phyloP scores from a whole-genome alignment of 192 early-diverging fungal species.

The Entomortierella lignicola region DNA sequence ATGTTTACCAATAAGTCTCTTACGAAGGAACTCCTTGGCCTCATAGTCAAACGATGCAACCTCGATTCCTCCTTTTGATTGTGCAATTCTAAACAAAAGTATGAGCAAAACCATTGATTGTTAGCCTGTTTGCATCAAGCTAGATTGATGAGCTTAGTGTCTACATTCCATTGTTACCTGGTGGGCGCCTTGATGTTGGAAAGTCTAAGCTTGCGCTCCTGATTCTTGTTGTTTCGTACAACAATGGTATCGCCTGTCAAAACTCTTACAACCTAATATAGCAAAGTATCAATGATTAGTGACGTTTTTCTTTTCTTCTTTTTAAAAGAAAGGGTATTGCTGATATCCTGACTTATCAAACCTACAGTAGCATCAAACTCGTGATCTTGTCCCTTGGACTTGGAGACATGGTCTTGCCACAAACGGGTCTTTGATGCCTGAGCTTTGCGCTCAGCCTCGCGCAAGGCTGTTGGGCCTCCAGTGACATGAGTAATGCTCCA shows the following conservation, averaged over 20 bases:
- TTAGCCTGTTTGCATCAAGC: no score
- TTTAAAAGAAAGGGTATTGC: no score
- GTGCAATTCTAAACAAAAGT: slow-evolving; percentile 16
- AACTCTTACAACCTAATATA: slow-evolving; percentile 56
- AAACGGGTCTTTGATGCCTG: slow-evolving; percentile 86
- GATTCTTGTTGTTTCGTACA: slow-evolving; percentile 55
- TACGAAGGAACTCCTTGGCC: slow-evolving; percentile 90
- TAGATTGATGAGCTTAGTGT: no score
- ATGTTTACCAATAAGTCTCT: slow-evolving; percentile 87
- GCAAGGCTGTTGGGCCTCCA: slow-evolving; percentile 73
- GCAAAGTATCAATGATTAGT: background rate
- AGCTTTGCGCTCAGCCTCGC: slow-evolving; percentile 81
- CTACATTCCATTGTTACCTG: slow-evolving; percentile 13
- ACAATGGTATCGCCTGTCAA: slow-evolving; percentile 68
- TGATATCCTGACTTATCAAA: background rate
- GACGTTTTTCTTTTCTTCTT: no score
- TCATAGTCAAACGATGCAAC: slow-evolving; percentile 87
- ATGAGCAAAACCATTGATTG: background rate
- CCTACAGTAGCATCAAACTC: slow-evolving; percentile 64
- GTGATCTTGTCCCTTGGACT: slow-evolving; percentile 58
- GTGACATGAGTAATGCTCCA: slow-evolving; percentile 86
- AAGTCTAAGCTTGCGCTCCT: slow-evolving; percentile 47
- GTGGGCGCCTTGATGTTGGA: slow-evolving; percentile 50
- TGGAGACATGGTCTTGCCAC: slow-evolving; percentile 85
- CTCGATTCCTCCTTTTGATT: slow-evolving; percentile 73